Percentiles rank a stretch among this genome's conserved stretches.
Evolutionary conservation across 805 yeast species (phyloP).

Genomic region (Kazachstania martiniae): DNA sequence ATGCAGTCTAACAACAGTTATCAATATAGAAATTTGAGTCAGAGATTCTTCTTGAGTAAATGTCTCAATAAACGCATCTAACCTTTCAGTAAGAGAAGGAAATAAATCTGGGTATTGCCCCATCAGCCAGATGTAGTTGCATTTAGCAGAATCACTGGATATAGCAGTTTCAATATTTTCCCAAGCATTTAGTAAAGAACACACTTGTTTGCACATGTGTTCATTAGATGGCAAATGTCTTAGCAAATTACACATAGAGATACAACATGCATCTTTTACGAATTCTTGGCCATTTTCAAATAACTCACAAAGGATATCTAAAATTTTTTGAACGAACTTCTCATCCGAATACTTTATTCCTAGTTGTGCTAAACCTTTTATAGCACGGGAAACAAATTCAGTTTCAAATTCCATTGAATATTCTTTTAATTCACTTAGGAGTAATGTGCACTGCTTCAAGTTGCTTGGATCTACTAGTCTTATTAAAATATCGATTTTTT

Average conservation of each 20-base stretch:
- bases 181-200: conserved; percentile 30
- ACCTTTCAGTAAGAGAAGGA: conserved; percentile 38
- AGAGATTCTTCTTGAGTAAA: conserved; percentile 50
- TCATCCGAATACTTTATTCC: conserved; percentile 47
- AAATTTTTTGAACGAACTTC: conserved; percentile 40
- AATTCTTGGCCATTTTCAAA: conserved; percentile 48
- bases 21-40: conserved; percentile 49
- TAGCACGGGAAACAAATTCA: conserved; percentile 56
- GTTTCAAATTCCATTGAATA: conserved; percentile 80
- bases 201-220: conserved; percentile 16
- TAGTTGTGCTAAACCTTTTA: conserved; percentile 58
- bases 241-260: conserved; percentile 52
- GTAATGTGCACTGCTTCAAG: conserved; percentile 39
- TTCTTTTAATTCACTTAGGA: conserved; percentile 64
- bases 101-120: conserved; percentile 62
- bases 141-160: conserved; percentile 36
- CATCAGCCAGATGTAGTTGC: conserved; percentile 54
- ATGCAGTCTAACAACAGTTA: conserved; percentile 50
- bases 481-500: conserved; percentile 64
- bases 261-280: conserved; percentile 47
- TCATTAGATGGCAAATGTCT: conserved; percentile 48
- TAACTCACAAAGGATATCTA: conserved; percentile 49
- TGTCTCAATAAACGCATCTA: conserved; percentile 37
- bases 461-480: conserved; percentile 48
- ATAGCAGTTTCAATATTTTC: conserved; percentile 35